A percentile compares a stretch with the other conserved stretches of the same genome.
Conservation (phyloP, 805 yeast species). For the Hanseniaspora meyeri region DNA sequence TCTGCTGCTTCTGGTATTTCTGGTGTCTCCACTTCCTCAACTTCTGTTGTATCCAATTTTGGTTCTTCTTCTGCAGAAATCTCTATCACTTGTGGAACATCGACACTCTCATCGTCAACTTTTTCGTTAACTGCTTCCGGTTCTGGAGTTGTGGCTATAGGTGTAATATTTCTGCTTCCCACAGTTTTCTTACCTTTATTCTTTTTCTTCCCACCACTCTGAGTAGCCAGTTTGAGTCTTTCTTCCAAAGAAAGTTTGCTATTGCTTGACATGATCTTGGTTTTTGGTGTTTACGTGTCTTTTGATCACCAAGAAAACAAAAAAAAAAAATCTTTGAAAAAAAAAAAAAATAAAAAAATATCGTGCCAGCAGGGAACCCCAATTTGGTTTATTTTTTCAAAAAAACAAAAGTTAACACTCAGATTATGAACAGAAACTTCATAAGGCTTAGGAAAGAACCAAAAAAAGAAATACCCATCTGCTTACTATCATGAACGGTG, state of each 20-base stretch:
- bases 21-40: background rate
- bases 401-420: background rate
- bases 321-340: too few species aligned
- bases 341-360: too few species aligned
- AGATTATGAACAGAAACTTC: background rate
- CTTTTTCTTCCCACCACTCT: conserved; percentile 26
- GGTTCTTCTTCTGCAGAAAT: background rate
- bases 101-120: background rate
- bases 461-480: background rate
- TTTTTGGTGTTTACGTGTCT: background rate
- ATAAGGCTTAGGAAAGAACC: background rate
- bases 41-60: too few species aligned
- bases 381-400: too few species aligned
- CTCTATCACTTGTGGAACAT: background rate
- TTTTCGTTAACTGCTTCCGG: background rate
- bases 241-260: conserved; percentile 64
- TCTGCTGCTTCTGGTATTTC: too few species aligned
- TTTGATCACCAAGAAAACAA: too few species aligned
- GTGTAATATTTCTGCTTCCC: background rate
- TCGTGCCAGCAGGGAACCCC: too few species aligned
- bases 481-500: background rate
- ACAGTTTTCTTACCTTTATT: conserved; percentile 23
- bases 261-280: conserved; percentile 30
- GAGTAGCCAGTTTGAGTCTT: conserved; percentile 71
- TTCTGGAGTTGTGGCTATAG: background rate